Evolutionary conservation across 139 green algal genomes (phyloP), one percentile per base, ranked within the genome.

Genomic region (Gonium pectorale): DNA sequence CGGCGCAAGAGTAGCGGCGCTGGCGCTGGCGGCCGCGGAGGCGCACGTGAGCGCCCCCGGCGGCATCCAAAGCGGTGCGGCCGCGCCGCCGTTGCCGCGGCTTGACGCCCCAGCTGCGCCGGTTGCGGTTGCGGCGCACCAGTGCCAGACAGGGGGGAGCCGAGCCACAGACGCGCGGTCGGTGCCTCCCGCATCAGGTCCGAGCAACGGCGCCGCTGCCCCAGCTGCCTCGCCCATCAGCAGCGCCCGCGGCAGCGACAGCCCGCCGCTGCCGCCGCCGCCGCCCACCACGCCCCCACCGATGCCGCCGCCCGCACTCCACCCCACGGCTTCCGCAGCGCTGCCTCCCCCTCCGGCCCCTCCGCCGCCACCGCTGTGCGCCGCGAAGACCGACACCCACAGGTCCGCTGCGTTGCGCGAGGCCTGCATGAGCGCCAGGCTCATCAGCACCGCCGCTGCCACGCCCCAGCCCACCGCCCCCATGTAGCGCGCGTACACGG

Each of bases 351-450:
- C 49, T 56, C n/a, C 40, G 67, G 38, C 67, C 17, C 67, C 26
- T 35, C 67, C 27, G 40, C 8, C 66, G 33, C 66, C 52, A 41
- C 40, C 60, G 59, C 68, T 81, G 27, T 78, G 54, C 35, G 91
- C 72, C 13, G 96, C 91, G 89, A 92, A 98, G 70, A 87, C 83
- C 2, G 91, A 89, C 56, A 98, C 88, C 93, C 94, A 98, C 24
- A 96, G 67, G 75, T 98, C 95, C 27, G 69, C 92, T 33, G 79
- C 92, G 59, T 96, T 97, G 33, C 90, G 87, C 19, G 89, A 93
- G 52, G 91, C 92, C 90, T 98, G 94, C 95, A 98, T 98, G 27
- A 92, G 73, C 19, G 90, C 5, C 63, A 98, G 89, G 31, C 85
- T 92, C 22, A 80, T 22, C 56, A 96, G 41, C 29, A 95, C 89